Evolutionary conservation across 108 stramenopile species (phyloP).

Genomic region (Mediolabrus comicus): DNA sequence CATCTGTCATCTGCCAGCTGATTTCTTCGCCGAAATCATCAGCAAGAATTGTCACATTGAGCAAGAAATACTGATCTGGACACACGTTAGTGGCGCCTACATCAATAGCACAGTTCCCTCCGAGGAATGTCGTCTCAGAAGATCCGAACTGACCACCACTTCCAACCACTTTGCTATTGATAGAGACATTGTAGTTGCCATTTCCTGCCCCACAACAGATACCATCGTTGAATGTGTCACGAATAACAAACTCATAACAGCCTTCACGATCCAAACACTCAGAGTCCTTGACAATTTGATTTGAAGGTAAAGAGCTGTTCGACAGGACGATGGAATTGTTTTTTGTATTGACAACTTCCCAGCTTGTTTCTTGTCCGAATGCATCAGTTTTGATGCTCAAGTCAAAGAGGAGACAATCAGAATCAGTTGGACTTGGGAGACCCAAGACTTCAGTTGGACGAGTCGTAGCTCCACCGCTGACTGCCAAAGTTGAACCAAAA

Average conservation of each 20-base stretch:
- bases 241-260: slow-evolving; percentile 11
- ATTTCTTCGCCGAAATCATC: too few species aligned
- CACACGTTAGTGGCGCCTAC: neutral
- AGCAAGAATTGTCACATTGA: slow-evolving; percentile 2
- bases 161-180: neutral
- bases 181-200: neutral
- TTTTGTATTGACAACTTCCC: neutral
- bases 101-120: slow-evolving; percentile 1
- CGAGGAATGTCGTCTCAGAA: slow-evolving; percentile 1
- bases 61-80: neutral
- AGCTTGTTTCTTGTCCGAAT: slow-evolving; percentile 10
- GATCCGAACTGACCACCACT: neutral
- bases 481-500: neutral
- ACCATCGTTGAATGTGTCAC: slow-evolving; percentile 7
- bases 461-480: neutral
- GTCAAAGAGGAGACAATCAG: neutral
- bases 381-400: slow-evolving; percentile 15
- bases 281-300: neutral
- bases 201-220: slow-evolving; percentile 1
- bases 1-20: too few species aligned
- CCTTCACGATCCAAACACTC: slow-evolving; percentile 2
- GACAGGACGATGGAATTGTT: neutral
- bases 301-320: neutral
- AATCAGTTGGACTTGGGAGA: neutral
- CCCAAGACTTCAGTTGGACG: neutral